phyloP scores from a whole-genome alignment of 768 basidiomycete species.

The Trametes cubensis region DNA sequence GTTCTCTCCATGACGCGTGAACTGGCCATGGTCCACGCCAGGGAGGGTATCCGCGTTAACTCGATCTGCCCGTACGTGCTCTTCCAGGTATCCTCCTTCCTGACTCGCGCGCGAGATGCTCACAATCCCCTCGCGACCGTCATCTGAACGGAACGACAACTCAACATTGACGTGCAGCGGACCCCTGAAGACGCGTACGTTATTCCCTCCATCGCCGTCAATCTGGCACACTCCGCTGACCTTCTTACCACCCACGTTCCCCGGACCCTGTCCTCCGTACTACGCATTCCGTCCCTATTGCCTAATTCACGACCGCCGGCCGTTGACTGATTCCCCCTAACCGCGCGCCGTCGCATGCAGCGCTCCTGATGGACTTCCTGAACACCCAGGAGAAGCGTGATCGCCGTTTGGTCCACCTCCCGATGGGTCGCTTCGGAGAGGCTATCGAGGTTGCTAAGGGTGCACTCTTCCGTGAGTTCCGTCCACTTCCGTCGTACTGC shows the following conservation, averaged over 20 bases:
- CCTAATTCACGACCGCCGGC: not conserved
- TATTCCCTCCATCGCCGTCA: not conserved
- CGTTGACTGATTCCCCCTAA: not conserved
- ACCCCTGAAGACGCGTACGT: conserved; percentile 90
- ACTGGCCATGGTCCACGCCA: conserved; percentile 95
- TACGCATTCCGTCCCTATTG: too few species aligned
- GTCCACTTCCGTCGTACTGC: not conserved
- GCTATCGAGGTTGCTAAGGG: conserved; percentile 93
- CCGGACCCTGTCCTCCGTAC: not conserved
- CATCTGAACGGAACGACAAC: not conserved
- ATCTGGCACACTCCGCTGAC: not conserved
- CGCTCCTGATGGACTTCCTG: conserved; percentile 97
- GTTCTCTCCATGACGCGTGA: conserved; percentile 99
- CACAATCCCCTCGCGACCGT: not conserved
- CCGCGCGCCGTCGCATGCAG: conserved; percentile 42
- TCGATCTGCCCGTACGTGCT: conserved; percentile 86
- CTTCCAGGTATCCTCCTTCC: too few species aligned
- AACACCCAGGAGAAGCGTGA: conserved; percentile 95
- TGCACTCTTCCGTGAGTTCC: conserved; percentile 83
- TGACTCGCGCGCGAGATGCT: too few species aligned
- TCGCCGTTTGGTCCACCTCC: conserved; percentile 86
- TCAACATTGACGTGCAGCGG: conserved; percentile 55
- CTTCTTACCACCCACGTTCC: not conserved
- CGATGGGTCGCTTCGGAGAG: conserved; percentile 97
- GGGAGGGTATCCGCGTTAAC: conserved; percentile 96